Percentiles rank a stretch among this genome's conserved stretches.
Evolutionary conservation across 257 asterid species (phyloP).

Genomic region (Plantago major): DNA sequence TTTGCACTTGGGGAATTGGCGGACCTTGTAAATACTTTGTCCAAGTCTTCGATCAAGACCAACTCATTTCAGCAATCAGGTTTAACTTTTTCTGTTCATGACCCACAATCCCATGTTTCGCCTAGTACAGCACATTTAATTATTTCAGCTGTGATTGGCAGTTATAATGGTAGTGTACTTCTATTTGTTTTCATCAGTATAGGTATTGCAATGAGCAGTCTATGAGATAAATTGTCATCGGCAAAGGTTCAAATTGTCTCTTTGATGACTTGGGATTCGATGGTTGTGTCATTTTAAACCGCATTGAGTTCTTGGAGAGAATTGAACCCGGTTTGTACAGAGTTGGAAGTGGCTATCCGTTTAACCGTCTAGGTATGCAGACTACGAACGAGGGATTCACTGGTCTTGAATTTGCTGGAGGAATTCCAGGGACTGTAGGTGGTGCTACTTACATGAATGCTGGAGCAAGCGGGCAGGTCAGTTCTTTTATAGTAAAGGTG

Average conservation of each 20-base stretch:
- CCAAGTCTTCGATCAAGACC: slow-evolving; percentile 37
- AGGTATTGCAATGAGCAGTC: slow-evolving; percentile 38
- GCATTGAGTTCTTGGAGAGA: slow-evolving; percentile 36
- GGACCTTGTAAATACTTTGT: slow-evolving; percentile 43
- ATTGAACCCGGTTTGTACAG: slow-evolving; percentile 30
- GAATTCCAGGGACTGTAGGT: slow-evolving; percentile 43
- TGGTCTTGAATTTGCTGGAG: slow-evolving; percentile 49
- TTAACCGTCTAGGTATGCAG: slow-evolving; percentile 34
- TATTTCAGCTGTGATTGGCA: background rate
- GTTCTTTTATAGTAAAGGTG: too few relatives aligned
- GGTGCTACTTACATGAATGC: slow-evolving; percentile 49
- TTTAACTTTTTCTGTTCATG: slow-evolving; percentile 1
- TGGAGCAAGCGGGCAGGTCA: slow-evolving; percentile 45
- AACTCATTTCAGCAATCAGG: slow-evolving; percentile 40
- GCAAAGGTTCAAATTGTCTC: slow-evolving; percentile 45
- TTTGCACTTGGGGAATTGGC: slow-evolving; percentile 47
- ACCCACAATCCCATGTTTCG: background rate
- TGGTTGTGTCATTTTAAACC: slow-evolving; percentile 41
- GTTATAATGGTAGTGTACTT: background rate
- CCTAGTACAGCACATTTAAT: too few relatives aligned
- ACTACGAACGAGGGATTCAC: slow-evolving; percentile 32
- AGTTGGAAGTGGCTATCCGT: slow-evolving; percentile 45
- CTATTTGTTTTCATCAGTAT: slow-evolving; percentile 15
- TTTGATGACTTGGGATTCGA: slow-evolving; percentile 42
- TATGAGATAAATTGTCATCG: slow-evolving; percentile 33